These are phyloP conservation scores for Fusarium zealandicum DNA, from an alignment of 2,329 filamentous ascomycete genomes.

Conservation along the genomic window DNA sequence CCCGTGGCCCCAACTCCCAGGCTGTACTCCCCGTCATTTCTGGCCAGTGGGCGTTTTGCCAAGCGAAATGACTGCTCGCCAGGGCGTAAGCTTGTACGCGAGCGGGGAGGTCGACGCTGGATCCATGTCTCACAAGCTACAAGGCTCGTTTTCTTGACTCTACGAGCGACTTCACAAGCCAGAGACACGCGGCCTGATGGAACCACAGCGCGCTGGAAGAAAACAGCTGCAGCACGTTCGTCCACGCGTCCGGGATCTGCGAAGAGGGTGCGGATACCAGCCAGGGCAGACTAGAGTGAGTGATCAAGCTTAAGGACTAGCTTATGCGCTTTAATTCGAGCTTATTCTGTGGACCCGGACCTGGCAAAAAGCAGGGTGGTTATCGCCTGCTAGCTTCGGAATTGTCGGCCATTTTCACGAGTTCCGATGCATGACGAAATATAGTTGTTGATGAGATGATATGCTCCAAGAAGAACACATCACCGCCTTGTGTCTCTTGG, in stretches of 20 bases:
- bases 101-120: neutral
- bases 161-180: neutral
- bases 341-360: constrained; percentile 24
- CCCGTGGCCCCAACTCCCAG: too few species aligned
- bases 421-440: constrained; percentile 30
- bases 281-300: neutral
- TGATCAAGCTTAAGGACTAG: constrained; percentile 32
- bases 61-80: constrained; percentile 13
- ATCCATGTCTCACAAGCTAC: neutral
- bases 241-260: neutral
- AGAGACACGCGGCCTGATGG: neutral
- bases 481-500: neutral
- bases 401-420: constrained; percentile 19
- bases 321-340: constrained; percentile 10
- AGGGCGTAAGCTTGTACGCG: neutral
- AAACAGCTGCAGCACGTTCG: neutral
- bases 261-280: neutral
- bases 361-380: neutral
- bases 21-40: constrained; percentile 7
- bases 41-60: constrained; percentile 4
- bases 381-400: constrained; percentile 12
- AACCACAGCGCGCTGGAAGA: neutral
- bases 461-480: constrained; percentile 9
- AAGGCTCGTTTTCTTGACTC: neutral
- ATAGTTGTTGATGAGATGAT: constrained; percentile 19